Evolutionary conservation across 2,329 filamentous ascomycete species (phyloP), one percentile per base, ranked within the genome.

Genomic region (Ascochyta pisi): DNA sequence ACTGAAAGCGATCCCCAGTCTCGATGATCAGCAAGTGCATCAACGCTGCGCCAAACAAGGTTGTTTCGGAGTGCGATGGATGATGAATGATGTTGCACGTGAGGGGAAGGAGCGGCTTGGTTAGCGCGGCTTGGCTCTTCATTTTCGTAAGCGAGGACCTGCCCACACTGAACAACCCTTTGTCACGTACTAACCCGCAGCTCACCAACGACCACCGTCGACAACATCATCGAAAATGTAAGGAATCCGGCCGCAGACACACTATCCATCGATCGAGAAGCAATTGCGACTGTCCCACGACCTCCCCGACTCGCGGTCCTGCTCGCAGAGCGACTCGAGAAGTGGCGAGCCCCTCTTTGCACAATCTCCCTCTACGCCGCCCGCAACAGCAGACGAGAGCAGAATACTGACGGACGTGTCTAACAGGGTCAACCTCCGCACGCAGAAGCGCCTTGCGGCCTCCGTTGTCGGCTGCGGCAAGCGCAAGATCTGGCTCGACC

Each of bases 401-500:
- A 56, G 45, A 64, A 60, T 63, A 59, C 73, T 76, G 66, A 76
- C 69, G 55, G 50, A 59, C 43, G 50, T 73, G 58, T 61, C 61
- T 63, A 39, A 57, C 81, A 99, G 95, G 95, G 93, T 96, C 90
- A 98, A 98, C 83, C 90, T 99, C 84, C 90, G 89, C 83, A 98
- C 95, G 83, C 96, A 99, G 89, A 99, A 99, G 90, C 94, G 96
- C 86, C 93, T 99, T 79, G 95, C 95, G 82, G 92, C 95, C 79
- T 91, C 94, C 83, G 95, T 99, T 82, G 91, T 96, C 82, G 92
- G 92, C 87, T 96, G 92, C 86, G 95, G 95, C 82, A 89, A 99
- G 91, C 91, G 94, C 89, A 99, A 99, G 91, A 96, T 99, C 85
- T 99, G 95, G 95, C 93, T 99, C 81, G 95, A 99, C 84, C 95